Base-by-base conservation (phyloP, 2,329 filamentous ascomycete genomes). In the Dothistroma pini region DNA sequence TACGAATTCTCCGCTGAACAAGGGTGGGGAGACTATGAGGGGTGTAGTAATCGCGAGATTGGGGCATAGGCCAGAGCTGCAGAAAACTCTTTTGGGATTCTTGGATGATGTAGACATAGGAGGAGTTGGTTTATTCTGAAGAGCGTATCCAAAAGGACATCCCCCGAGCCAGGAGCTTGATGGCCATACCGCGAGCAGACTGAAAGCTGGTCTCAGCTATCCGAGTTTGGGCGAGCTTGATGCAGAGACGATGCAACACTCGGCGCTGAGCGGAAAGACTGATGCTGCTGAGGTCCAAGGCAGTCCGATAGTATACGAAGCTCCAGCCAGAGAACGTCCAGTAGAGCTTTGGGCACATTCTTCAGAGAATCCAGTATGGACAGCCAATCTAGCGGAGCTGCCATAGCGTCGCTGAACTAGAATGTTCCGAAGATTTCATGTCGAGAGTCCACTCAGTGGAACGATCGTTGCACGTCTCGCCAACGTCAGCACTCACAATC, bases 11-110 rank as follows among this genome's bases (percentile, higher is more conserved):
- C 19, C 22, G 44, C 56, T 61, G 11, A 61, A 58, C 47, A 31
- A 41, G 21, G 41, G 53, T 34, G 55, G 55, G 32, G 50, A 51
- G 14, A 58, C 41, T 6, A 61, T 61, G 59, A 34, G 25, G 51
- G 54, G 44, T 12, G 11, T 61, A 31, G 59, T 52, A 29, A 10
- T 22, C 38, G 44, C 34, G 21, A 61, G 47, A 21, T 41, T 61
- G 19, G 22, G 21, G 10, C n/a, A 22, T 21, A 41, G 59, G 38
- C 38, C 50, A 29, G 51, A 32, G 29, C 54, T 61, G 38, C 48
- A 34, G 47, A 25, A 25, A 14, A 51, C 38, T 25, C 25, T 61
- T 32, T 48, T 61, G 31, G 35, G 32, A n/a, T 58, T 50, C 21
- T 41, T 58, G 47, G 25, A 32, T 31, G n/a, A n/a, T n/a, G n/a